These are phyloP conservation scores for Stephania japonica DNA, from an alignment of 164 flowering plant genomes.

Conservation along the genomic window DNA sequence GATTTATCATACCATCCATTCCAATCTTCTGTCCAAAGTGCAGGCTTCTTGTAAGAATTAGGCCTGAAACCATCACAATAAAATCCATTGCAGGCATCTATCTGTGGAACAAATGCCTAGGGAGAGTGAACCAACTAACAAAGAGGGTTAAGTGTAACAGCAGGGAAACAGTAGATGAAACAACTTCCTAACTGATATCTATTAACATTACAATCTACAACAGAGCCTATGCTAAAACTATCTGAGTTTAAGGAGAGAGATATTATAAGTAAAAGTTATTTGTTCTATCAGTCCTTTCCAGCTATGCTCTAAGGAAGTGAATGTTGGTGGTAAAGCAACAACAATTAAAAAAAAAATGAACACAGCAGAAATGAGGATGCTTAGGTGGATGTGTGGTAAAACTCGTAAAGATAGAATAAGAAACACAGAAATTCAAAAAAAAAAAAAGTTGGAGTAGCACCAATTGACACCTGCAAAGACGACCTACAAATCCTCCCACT, in stretches of 20 bases:
- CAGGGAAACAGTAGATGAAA: background rate
- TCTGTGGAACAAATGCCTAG: slow-evolving; percentile 35
- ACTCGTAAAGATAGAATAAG: too few species aligned
- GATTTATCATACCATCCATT: slow-evolving; percentile 72
- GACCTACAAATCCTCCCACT: too few species aligned
- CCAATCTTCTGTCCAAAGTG: slow-evolving; percentile 94
- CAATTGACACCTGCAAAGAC: too few species aligned
- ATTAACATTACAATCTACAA: background rate
- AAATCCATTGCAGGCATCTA: slow-evolving; percentile 84
- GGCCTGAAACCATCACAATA: slow-evolving; percentile 89
- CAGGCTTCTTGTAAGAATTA: slow-evolving; percentile 69
- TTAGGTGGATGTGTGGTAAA: too few species aligned
- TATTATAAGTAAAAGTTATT: slow-evolving; percentile 4
- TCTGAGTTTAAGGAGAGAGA: slow-evolving; percentile 6
- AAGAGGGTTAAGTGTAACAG: too few species aligned
- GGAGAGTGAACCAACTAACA: too few species aligned
- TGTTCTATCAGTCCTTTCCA: background rate
- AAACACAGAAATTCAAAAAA: too few species aligned
- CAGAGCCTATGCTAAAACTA: background rate
- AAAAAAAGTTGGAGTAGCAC: too few species aligned
- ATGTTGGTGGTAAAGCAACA: too few species aligned
- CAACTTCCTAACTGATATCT: background rate
- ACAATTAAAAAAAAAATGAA: too few species aligned
- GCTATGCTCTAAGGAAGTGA: too few species aligned
- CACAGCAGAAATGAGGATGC: too few species aligned